phyloP scores from a whole-genome alignment of 345 rosid genomes.

The Murraya koenigii region DNA sequence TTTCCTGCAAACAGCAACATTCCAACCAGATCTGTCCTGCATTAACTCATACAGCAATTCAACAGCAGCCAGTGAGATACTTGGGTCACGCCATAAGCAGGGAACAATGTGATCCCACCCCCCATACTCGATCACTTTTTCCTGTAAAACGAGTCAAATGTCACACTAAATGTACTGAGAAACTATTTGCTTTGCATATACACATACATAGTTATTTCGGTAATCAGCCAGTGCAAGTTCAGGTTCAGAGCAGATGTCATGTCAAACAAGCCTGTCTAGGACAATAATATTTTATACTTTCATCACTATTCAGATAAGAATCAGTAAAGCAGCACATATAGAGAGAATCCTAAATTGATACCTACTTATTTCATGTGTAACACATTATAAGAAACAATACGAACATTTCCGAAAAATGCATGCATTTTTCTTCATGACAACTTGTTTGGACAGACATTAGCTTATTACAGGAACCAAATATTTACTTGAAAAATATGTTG shows the following conservation, averaged over 20 bases:
- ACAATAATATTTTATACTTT: not conserved
- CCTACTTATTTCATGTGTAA: not conserved
- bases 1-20: conserved; percentile 43
- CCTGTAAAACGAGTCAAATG: conserved; percentile 35
- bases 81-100: conserved; percentile 50
- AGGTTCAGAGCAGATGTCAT: not conserved
- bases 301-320: not conserved
- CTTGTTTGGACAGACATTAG: not conserved
- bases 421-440: not conserved
- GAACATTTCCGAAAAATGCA: not conserved
- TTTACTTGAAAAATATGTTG: not conserved
- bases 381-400: not conserved
- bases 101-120: conserved; percentile 59
- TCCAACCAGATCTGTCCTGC: conserved; percentile 66
- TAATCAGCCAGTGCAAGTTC: not conserved
- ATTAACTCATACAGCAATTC: conserved; percentile 54
- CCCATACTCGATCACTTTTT: conserved; percentile 39
- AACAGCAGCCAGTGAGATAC: conserved; percentile 55
- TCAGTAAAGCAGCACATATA: not conserved
- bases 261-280: not conserved
- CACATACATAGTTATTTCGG: not conserved
- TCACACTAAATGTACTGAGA: not conserved
- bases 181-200: conserved; percentile 1
- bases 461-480: not conserved
- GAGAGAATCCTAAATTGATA: not conserved